Conservation (phyloP, 345 rosid genomes). For the Brassica juncea region DNA sequence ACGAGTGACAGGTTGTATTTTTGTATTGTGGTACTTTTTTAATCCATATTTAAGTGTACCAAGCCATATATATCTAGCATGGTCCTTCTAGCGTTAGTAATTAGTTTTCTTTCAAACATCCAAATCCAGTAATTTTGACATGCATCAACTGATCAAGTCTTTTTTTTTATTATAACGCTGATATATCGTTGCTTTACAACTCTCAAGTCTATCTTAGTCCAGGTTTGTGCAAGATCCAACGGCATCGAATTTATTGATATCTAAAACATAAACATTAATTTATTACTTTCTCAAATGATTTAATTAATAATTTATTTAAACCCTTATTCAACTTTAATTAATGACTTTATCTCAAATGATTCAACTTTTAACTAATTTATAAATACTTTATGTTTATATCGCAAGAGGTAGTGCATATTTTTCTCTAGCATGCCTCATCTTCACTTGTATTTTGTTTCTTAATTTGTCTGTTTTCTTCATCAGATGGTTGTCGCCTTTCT, state of each 20-base stretch:
- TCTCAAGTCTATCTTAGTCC: background rate
- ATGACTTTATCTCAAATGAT: background rate
- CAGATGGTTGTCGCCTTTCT: constrained; percentile 25
- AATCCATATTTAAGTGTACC: background rate
- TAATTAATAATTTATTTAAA: background rate
- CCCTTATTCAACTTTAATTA: background rate
- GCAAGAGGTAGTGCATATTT: background rate
- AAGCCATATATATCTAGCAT: background rate
- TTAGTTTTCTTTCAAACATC: background rate
- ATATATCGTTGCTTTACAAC: too few species aligned
- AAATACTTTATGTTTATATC: background rate
- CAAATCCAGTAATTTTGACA: background rate
- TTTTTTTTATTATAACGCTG: too few species aligned
- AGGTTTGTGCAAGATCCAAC: background rate
- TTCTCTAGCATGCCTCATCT: constrained; percentile 19
- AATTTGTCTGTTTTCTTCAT: constrained; percentile 31
- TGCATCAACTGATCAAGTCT: background rate
- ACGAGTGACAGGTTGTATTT: background rate
- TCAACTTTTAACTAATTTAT: background rate
- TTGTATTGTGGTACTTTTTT: background rate
- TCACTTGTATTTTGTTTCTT: constrained; percentile 38
- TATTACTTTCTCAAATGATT: background rate
- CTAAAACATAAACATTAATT: background rate
- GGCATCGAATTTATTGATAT: background rate
- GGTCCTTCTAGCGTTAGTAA: background rate